These are phyloP conservation scores for Venturia carpophila DNA, from an alignment of 2,329 filamentous ascomycete genomes.

Conservation along the genomic window DNA sequence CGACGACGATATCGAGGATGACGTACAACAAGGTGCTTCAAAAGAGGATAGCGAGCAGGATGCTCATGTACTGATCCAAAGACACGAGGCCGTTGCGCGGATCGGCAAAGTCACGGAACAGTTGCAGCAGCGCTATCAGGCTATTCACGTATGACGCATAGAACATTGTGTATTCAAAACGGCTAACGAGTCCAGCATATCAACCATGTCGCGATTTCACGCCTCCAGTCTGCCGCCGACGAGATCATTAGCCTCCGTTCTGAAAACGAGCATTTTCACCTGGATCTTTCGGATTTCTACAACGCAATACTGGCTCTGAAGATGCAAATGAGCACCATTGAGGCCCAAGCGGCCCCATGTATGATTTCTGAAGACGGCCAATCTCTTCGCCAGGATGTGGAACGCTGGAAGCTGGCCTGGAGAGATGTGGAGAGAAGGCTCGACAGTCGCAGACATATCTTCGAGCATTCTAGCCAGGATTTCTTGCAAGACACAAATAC, in stretches of 20 bases:
- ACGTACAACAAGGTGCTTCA: background rate
- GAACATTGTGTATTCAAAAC: background rate
- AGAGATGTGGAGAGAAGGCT: constrained; percentile 26
- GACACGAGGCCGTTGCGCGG: constrained; percentile 14
- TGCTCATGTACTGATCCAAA: background rate
- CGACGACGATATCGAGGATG: constrained; percentile 22
- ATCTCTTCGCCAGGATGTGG: constrained; percentile 26
- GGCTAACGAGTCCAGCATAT: constrained; percentile 23
- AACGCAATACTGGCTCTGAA: constrained; percentile 34
- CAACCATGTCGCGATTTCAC: constrained; percentile 25
- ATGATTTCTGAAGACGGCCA: constrained; percentile 20
- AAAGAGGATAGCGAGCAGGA: constrained; percentile 11
- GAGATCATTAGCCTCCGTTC: constrained; percentile 28
- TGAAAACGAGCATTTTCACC: constrained; percentile 32
- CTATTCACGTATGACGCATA: constrained; percentile 19
- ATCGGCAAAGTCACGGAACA: constrained; percentile 7
- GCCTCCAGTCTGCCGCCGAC: constrained; percentile 27
- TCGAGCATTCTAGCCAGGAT: background rate
- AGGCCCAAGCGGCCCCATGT: constrained; percentile 26
- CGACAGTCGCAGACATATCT: background rate
- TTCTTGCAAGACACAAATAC: background rate
- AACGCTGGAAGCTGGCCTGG: constrained; percentile 32
- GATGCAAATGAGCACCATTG: constrained; percentile 32
- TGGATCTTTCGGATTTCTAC: constrained; percentile 33
- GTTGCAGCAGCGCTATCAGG: constrained; percentile 18